Evolutionary conservation across 306 rosid species (phyloP), one percentile per base, ranked within the genome.

Genomic region (Castanea crenata): DNA sequence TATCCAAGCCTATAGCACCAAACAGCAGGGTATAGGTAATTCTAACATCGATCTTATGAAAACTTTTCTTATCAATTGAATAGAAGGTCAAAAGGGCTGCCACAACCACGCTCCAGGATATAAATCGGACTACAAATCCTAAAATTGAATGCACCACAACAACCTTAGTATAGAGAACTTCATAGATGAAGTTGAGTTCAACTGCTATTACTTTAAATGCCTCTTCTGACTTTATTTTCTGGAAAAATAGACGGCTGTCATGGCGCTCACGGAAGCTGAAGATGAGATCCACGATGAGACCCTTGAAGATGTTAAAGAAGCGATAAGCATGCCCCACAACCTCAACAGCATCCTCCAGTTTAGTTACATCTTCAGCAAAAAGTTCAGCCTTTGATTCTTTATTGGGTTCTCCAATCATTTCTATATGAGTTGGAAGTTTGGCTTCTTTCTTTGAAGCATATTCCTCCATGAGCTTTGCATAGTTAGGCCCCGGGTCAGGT

Each of bases 171-270:
- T 75, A 85, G 32, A 89, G 85, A 81, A 81, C 82, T 76, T 87
- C 84, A 21, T 85, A 89, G 2, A 87, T 65, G 80, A 85, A 87
- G 76, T 87, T 85, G 75, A 87, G 90, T 27, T 87, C 91, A 51
- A 79, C 75, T 18, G 79, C 80, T 56, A 89, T 71, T 1, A 87
- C 32, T 14, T 73, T 80, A 5, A 85, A 58, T 46, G 87, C 86
- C 3, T 83, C 83, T 49, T 3, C 23, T 0, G 83, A 1, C 0
- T 10, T 2, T 73, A 19, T 38, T 0, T 8, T 0, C 1, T n/a
- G 46, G 46, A 87, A 89, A 64, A 76, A 72, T 0, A 5, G 34
- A 13, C 85, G 86, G 78, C 88, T 87, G 2, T 77, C 82, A 4
- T 12, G 46, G 1, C 86, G 79, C 20, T 83, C 85, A 6, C 18